Evolutionary conservation across 2,329 filamentous ascomycete species (phyloP), one percentile per base, ranked within the genome.

Genomic region (Trichophyton schoenleinii): DNA sequence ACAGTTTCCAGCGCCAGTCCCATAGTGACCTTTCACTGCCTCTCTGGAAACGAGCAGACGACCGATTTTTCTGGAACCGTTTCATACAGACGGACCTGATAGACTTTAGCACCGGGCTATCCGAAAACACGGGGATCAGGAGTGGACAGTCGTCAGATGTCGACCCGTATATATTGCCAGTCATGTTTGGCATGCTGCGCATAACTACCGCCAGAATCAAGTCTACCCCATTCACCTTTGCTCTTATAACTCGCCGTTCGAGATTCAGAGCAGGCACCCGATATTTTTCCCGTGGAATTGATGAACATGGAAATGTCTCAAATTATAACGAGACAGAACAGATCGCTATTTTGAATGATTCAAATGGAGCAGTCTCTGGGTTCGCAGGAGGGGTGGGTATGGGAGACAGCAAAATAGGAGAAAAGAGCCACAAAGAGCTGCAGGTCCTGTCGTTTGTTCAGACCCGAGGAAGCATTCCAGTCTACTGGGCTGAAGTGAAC

Each of bases 261-360:
- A 83, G 95, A 67, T 86, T 94, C 74, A 84, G 92, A 64, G 91
- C 87, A 41, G 94, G 94, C 52, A 97, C 94, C 15, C 82, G 95
- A 71, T 97, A 96, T 76, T 94, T 99, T 72, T 95, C 94, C 1
- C 86, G 94, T 66, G 94, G 94, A 59, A 84, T 97, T 55, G 92
- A 99, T 70, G 91, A 96, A 66, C 81, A 94, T 64, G 94, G 94
- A 25, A 85, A 97, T 72, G 94, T 94, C n/a, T 90, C 94, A 66
- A 99, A 99, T 73, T 99, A 92, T 81, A 99, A 99, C 71, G 94
- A 99, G 79, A 97, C 94, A 0, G 94, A 99, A 72, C 94, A 99
- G 72, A 80, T 94, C 38, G 81, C 96, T 63, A 84, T 99, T 42
- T 75, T 97, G 67, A 97, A 97, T 69, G 94, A 97, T 74, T 81